Conservation (phyloP, 495 filamentous ascomycete species). For the Mycothermus thermophilus region DNA sequence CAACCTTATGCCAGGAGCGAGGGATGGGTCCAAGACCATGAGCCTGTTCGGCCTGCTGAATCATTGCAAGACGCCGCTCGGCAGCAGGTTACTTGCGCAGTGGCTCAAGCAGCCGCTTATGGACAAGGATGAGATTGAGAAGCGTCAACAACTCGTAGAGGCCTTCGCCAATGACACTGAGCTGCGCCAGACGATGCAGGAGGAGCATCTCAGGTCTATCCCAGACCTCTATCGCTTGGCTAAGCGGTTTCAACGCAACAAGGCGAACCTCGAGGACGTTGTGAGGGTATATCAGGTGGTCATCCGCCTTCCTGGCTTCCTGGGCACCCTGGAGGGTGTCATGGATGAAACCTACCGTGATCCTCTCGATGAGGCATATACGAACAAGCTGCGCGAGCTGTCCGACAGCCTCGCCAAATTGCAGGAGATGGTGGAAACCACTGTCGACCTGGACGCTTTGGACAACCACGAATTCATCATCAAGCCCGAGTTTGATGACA, state of each 20-base stretch:
- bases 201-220: slow-evolving; percentile 86
- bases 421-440: slow-evolving; percentile 97
- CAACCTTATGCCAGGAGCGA: slow-evolving; percentile 91
- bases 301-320: slow-evolving; percentile 80
- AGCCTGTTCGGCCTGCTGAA: slow-evolving; percentile 88
- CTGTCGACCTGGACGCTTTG: slow-evolving; percentile 87
- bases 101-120: slow-evolving; percentile 98
- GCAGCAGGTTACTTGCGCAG: slow-evolving; percentile 79
- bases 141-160: slow-evolving; percentile 86
- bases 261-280: slow-evolving; percentile 88
- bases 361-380: slow-evolving; percentile 78
- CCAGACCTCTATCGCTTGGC: slow-evolving; percentile 88
- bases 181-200: slow-evolving; percentile 91
- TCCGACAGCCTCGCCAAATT: slow-evolving; percentile 72
- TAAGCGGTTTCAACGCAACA: slow-evolving; percentile 84
- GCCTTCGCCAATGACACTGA: slow-evolving; percentile 91
- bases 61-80: slow-evolving; percentile 93
- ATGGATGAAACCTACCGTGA: slow-evolving; percentile 93
- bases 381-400: slow-evolving; percentile 59
- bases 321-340: slow-evolving; percentile 75
- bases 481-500: slow-evolving; percentile 95
- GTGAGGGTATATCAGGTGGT: slow-evolving; percentile 89
- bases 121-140: slow-evolving; percentile 78
- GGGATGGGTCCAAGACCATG: slow-evolving; percentile 96
- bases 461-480: slow-evolving; percentile 98